phyloP scores from a whole-genome alignment of 106 monocot species.

The Triglochin maritima region DNA sequence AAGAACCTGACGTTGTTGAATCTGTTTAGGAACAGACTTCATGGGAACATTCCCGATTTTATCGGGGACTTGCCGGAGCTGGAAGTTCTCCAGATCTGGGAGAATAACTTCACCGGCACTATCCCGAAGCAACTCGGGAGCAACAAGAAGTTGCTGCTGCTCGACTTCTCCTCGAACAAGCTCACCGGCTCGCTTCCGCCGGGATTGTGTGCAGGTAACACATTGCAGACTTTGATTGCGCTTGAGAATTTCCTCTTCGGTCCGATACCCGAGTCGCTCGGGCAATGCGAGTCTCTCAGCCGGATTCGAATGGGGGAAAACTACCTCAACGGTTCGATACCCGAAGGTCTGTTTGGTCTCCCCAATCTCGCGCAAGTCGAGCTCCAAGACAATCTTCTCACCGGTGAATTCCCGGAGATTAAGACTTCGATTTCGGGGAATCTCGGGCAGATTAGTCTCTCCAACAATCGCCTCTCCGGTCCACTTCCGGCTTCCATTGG shows the following conservation, averaged over 20 bases:
- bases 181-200: conserved; percentile 44
- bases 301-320: conserved; percentile 76
- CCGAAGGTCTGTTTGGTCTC: conserved; percentile 31
- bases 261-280: conserved; percentile 50
- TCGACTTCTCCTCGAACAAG: conserved; percentile 49
- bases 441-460: conserved; percentile 69
- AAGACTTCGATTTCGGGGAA: conserved; percentile 18
- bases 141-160: conserved; percentile 36
- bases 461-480: conserved; percentile 62
- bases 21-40: conserved; percentile 53
- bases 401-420: conserved; percentile 46
- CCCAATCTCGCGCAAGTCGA: conserved; percentile 63
- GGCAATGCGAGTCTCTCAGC: conserved; percentile 42
- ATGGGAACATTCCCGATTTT: conserved; percentile 49
- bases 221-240: conserved; percentile 49
- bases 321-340: conserved; percentile 69
- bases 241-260: conserved; percentile 70
- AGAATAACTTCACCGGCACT: conserved; percentile 65
- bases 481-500: conserved; percentile 51
- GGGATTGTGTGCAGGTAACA: conserved; percentile 43
- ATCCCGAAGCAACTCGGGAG: conserved; percentile 38
- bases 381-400: conserved; percentile 68
- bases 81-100: conserved; percentile 73
- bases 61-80: conserved; percentile 44
- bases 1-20: conserved; percentile 53